Base-by-base conservation (phyloP, 129 eudicot genomes). In the Glebionis coronaria region DNA sequence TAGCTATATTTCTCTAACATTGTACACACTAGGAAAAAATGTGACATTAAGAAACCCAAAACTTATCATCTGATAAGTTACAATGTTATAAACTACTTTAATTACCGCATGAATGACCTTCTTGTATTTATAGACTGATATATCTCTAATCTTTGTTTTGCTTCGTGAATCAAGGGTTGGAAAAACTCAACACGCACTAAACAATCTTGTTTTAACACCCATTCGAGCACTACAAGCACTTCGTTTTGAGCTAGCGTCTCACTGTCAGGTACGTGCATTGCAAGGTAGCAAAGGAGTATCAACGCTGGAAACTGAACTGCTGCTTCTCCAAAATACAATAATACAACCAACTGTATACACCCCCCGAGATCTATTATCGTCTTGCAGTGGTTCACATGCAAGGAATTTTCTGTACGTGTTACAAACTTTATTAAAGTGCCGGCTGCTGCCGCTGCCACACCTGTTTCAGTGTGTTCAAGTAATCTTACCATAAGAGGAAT, bases 271-370 rank as follows among this genome's bases (percentile, higher is more conserved):
- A 81, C 82, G 9, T 81, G 81, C 42, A 81, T 12, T 3, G 84
- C 80, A 1, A 81, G 72, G 68, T 84, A 81, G 53, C 84, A 81
- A 44, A 84, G 77, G 1, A 84, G 69, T 11, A 81, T 68, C 23
- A 84, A 29, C 0, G 84, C 65, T 0, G 85, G 84, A 12, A 58
- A 53, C 14, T 81, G 86, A 63, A 79, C 67, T 55, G 60, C 40
- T 23, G 75, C 78, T 44, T 84, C 90, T 5, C 87, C 90, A 46
- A 81, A 77, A 62, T 84, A 81, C n/a, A 80, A 79, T 10, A 78
- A 53, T n/a, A 78, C 87, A 23, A 84, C 73, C 57, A 84, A 35
- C 50, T 75, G 86, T 65, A 72, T 84, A 5, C 78, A 67, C 5
- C 90, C 86, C 4, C 90, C 84, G 0, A 67, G 72, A 2, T 71